Conservation (phyloP, 2,329 filamentous ascomycete species). For the Phaeosphaeria sp. region DNA sequence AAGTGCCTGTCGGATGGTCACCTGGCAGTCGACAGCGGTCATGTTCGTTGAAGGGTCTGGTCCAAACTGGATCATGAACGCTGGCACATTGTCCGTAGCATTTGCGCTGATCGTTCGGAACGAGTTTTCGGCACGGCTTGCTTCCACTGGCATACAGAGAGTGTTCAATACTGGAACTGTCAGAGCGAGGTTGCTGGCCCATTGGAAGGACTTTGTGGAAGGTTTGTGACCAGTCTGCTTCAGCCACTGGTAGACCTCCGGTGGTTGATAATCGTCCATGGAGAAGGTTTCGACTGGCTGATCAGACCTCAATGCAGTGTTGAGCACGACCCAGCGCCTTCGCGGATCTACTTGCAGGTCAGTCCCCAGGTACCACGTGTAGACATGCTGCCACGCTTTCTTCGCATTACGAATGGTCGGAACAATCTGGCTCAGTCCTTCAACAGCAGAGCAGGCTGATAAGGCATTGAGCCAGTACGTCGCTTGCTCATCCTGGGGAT, state of each 20-base stretch:
- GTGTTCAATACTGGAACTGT: conserved; percentile 5
- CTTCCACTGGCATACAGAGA: not conserved
- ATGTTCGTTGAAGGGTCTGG: not conserved
- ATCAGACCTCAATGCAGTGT: conserved; percentile 1
- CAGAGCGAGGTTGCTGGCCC: conserved; percentile 5
- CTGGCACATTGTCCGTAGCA: too few species aligned
- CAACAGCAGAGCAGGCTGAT: conserved; percentile 5
- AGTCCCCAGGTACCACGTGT: not conserved
- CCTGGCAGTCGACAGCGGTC: not conserved
- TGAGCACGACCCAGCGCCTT: conserved; percentile 7
- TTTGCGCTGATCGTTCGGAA: not conserved
- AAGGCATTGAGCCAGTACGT: conserved; percentile 3
- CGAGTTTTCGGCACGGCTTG: not conserved
- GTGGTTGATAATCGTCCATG: conserved; percentile 1
- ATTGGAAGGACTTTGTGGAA: conserved; percentile 3
- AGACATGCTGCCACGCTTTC: conserved; percentile 1
- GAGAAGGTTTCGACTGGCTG: conserved; percentile 2
- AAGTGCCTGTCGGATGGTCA: conserved; percentile 5
- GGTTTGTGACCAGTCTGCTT: not conserved
- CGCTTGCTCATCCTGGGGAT: conserved; percentile 2
- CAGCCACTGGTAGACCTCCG: conserved; percentile 5
- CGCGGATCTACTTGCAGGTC: not conserved
- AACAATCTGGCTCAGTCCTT: not conserved
- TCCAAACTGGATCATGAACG: not conserved
- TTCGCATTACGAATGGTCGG: not conserved